These are phyloP conservation scores for Cyberlindnera petersonii DNA, from an alignment of 805 yeast genomes.

Conservation along the genomic window DNA sequence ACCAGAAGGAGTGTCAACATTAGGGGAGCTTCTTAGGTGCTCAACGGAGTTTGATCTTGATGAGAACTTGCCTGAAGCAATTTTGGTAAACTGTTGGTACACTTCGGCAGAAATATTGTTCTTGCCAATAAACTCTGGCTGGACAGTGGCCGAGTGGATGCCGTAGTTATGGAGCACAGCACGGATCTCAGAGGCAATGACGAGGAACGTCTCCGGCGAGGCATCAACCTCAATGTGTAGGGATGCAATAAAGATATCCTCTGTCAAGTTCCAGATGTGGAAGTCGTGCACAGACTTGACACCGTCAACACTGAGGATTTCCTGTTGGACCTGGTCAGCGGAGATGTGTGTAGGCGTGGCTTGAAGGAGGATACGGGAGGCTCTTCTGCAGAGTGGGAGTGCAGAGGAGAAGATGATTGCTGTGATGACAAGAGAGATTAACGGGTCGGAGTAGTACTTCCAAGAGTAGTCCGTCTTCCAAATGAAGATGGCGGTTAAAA, in stretches of 20 bases:
- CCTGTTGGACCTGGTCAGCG: conserved; percentile 66
- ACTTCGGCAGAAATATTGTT: conserved; percentile 29
- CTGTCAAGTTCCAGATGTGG: conserved; percentile 95
- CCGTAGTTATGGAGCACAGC: conserved; percentile 78
- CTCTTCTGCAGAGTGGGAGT: conserved; percentile 78
- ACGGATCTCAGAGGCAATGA: conserved; percentile 72
- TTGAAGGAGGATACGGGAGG: conserved; percentile 84
- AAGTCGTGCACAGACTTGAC: conserved; percentile 89
- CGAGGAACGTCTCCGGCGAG: conserved; percentile 61
- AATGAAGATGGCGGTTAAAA: conserved; percentile 80
- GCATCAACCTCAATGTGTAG: conserved; percentile 75
- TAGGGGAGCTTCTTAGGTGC: conserved; percentile 8
- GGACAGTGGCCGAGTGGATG: conserved; percentile 90
- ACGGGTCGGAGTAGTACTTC: conserved; percentile 84
- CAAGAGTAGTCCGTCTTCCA: conserved; percentile 92
- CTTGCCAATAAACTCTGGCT: conserved; percentile 72
- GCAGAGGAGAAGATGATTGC: conserved; percentile 87
- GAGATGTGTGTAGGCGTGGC: conserved; percentile 87
- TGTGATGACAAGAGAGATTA: conserved; percentile 81
- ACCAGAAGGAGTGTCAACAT: conserved; percentile 3
- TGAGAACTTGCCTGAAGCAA: conserved; percentile 31
- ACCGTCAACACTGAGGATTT: conserved; percentile 63
- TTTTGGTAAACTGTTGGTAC: conserved; percentile 32
- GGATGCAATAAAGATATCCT: conserved; percentile 80
- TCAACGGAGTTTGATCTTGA: conserved; percentile 19